Evolutionary conservation across 257 asterid species (phyloP), one percentile per base, ranked within the genome.

Genomic region (Striga asiatica): DNA sequence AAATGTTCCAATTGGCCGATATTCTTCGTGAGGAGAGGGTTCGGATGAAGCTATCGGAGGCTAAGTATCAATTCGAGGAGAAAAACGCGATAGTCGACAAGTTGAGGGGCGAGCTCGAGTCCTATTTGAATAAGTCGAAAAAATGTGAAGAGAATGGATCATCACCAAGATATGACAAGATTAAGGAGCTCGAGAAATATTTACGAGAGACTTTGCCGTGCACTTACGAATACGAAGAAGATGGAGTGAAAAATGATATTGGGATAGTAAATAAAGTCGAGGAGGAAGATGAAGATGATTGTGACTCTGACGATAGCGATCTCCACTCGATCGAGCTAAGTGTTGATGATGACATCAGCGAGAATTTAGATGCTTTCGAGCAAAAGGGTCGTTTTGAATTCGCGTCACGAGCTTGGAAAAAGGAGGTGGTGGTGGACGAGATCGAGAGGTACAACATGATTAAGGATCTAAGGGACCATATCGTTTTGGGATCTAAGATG

Each of bases 1-100:
- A 85, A 74, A 82, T 80, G 93, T 82, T 85, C 62, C 95, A 79
- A 49, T 54, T 82, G 11, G 95, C 87, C 6, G 87, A 85, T 72
- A 69, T 82, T 2, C 34, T 82, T 27, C 74, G 93, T n/a, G 95
- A 85, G 71, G 93, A 85, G 49, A 60, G 95, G 58, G 93, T 80
- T 10, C 93, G 78, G 53, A 82, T 82, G 93, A 85, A 85, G 76
- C 84, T 85, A 9, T 66, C 65, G 0, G 93, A 85, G 69, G 95
- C 95, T 6, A 85, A 71, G 78, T 74, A 77, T 50, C 77, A 77
- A 13, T 80, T 82, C 3, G 95, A 85, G 76, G 95, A 85, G 77
- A 82, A 82, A 69, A 82, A 78, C 32, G 84, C 78, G 6, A 73
- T 60, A 64, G 81, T 83, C 8, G 89, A 83, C 29, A 66, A 68